Base-by-base conservation (phyloP, 225 moss, liverwort and hornwort species). In the Bryoerythrophyllum caledonicum region DNA sequence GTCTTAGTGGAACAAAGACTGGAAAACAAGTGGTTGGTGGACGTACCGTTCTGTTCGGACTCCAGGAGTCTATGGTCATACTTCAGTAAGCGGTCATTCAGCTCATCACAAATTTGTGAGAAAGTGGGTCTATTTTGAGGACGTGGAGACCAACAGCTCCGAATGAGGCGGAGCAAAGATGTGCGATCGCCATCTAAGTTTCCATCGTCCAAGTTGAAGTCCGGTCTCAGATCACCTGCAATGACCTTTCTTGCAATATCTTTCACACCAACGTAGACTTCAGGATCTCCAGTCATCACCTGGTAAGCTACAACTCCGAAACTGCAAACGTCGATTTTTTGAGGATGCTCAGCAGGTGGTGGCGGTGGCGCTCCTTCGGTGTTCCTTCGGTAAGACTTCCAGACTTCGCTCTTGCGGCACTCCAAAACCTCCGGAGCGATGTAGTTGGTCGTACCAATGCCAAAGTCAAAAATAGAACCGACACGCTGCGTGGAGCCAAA, bases 91-190 rank as follows among this genome's bases (percentile, higher is more conserved):
- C 17, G 10, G 15, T 21, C 11, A 3, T 44, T 21, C 0, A 72
- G 44, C 14, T 13, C 14, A 8, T 0, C 60, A 60, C 72, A 44
- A n/a, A 72, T 46, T 15, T 60, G 1, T 72, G 21, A 8, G 72
- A 72, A 72, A 72, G 28, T 4, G 20, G 72, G 72, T 14, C 72
- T 60, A 4, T 28, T 20, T 44, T 28, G 60, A 72, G 72, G 60
- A 28, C 44, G 7, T 2, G 28, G 4, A 21, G 14, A 4, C 72
- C 72, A 72, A 72, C 72, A 72, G 0, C 21, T 72, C 44, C 5
- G 27, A 28, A 60, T 46, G 8, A 59, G 30, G 14, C 5, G 4
- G 5, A 46, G 60, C 46, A 72, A 60, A 4, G 25, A 40, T 0
- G 19, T 56, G 70, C 40, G 11, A 56, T 60, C 60, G 44, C 2